Base-by-base conservation (phyloP, 441 rosid genomes). In the Dalechampia spathulata region DNA sequence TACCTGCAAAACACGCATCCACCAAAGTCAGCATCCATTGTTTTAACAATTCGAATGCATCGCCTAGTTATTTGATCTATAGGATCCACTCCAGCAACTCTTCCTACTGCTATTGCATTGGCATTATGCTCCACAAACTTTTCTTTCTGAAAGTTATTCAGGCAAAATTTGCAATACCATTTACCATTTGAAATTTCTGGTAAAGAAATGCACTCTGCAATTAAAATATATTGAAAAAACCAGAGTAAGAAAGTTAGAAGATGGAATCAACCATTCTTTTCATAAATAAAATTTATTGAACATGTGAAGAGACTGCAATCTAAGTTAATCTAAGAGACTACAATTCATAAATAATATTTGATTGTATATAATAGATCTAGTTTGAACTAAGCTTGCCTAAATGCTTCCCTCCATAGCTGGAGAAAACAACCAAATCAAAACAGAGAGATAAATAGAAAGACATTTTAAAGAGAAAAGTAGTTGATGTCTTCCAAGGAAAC, bases 1-100 rank as follows among this genome's bases (percentile, higher is more conserved):
- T 27, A 91, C 98, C 95, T 86, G 96, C 98, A 92, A 47, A 88
- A 63, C 13, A 80, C 82, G 67, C 96, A 88, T 59, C 89, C 98
- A 57, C 94, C 86, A 68, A 70, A 75, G 53, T 81, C 91, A 51
- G 73, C 68, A 58, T 61, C 88, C 5, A 78, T 57, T 15, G 83
- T 76, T 71, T 79, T 70, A 63, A 88, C 86, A 61, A 88, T 88
- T 30, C 96, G 90, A 60, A 88, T 92, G 77, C 90, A 86, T 64
- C 96, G 72, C 66, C 74, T 78, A 23, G 86, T 77, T 68, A 91
- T 91, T 72, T 91, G 79, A 49, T 78, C 90, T 41, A 88, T 83
- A 19, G 95, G 85, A 77, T 91, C 98, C 64, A 83, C 77, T 67
- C 96, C 98, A 2, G 77, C 76, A 77, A 88, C 79, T 66, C 94